Evolutionary conservation across 768 basidiomycete genomes (phyloP).

Genomic region (Calvatia gigantea): DNA sequence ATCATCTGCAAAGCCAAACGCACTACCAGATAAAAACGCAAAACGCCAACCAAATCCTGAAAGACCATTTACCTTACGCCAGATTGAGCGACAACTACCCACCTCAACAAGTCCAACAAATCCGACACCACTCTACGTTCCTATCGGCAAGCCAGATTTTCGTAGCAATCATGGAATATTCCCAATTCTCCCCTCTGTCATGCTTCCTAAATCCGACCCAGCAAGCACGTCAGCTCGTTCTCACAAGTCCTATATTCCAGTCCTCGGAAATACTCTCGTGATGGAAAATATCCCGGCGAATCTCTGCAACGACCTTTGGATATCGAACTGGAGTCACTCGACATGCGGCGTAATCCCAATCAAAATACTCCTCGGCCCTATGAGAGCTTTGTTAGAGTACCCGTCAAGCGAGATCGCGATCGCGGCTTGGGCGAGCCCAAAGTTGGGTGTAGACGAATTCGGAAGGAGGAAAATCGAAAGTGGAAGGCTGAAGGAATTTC

Average conservation of each 20-base stretch:
- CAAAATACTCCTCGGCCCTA: constrained; percentile 37
- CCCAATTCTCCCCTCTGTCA: constrained; percentile 21
- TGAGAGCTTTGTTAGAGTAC: constrained; percentile 53
- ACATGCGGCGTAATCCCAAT: constrained; percentile 35
- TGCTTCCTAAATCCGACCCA: not conserved
- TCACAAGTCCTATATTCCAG: constrained; percentile 34
- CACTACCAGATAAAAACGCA: not conserved
- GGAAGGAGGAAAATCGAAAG: not conserved
- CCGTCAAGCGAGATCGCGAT: constrained; percentile 38
- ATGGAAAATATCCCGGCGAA: constrained; percentile 54
- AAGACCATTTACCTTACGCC: constrained; percentile 6
- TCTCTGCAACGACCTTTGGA: constrained; percentile 38
- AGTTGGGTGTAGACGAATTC: constrained; percentile 27
- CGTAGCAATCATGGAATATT: constrained; percentile 47
- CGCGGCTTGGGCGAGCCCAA: constrained; percentile 48
- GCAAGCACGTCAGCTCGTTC: not conserved
- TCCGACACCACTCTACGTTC: constrained; percentile 14
- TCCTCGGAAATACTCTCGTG: constrained; percentile 49
- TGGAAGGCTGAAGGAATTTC: not conserved
- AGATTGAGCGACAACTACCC: not conserved
- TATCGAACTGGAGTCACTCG: constrained; percentile 39
- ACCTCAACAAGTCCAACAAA: constrained; percentile 12
- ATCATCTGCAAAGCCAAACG: not conserved
- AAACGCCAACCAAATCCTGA: not conserved
- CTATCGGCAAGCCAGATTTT: constrained; percentile 45